These are phyloP conservation scores for Canna indica DNA, from an alignment of 176 grass and related monocot genomes.

Conservation along the genomic window DNA sequence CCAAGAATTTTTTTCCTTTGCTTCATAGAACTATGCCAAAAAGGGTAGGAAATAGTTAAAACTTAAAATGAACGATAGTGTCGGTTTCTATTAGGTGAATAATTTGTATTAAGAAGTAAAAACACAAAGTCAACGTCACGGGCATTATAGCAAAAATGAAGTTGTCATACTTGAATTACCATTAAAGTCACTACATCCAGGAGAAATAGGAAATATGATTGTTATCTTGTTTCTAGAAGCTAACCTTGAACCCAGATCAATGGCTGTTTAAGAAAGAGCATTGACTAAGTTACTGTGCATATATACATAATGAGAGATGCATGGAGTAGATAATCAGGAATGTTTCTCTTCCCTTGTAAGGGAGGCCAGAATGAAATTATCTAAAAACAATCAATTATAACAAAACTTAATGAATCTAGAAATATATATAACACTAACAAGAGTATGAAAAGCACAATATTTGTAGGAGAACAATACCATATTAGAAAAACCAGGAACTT, in stretches of 20 bases:
- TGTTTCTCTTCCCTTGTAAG: no score
- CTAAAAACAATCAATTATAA: background rate
- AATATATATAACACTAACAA: background rate
- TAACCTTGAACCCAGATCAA: background rate
- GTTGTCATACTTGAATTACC: background rate
- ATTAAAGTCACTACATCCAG: background rate
- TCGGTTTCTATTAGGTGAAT: background rate
- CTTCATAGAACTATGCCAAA: background rate
- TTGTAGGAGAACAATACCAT: conserved; percentile 38
- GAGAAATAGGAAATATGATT: background rate
- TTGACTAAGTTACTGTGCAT: background rate
- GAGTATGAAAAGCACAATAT: background rate
- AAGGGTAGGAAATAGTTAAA: background rate
- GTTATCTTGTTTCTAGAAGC: background rate
- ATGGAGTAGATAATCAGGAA: no score
- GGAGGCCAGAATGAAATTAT: no score
- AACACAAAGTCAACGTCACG: background rate
- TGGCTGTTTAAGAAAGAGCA: background rate
- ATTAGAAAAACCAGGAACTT: conserved; percentile 68
- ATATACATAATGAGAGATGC: background rate
- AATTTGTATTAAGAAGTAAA: background rate
- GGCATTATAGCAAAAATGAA: background rate
- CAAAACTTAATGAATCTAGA: background rate
- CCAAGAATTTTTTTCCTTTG: background rate
- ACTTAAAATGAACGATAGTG: background rate